Base-by-base conservation (phyloP, 768 basidiomycete genomes). In the Pulveroboletus ravenelii region DNA sequence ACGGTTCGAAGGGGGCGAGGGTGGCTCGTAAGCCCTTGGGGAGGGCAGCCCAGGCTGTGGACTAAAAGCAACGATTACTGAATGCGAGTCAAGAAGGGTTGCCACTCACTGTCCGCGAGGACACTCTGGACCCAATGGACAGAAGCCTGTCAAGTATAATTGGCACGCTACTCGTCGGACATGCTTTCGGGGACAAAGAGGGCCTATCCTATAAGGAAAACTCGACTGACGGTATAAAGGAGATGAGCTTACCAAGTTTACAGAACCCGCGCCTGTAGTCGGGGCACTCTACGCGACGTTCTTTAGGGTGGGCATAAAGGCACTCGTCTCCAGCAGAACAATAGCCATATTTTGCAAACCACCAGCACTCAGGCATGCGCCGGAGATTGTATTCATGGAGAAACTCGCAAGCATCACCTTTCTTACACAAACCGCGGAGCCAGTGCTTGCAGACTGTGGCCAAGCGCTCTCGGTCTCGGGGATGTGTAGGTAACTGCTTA, bases 291-390 rank as follows among this genome's bases (percentile, higher is more conserved):
- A 90, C 82, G 50, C 84, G 80, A 45, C 93, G 79, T 69, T 93
- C 91, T 67, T 93, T 91, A 12, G 92, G 93, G 64, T 95, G 92
- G 14, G 91, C 90, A 67, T 98, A 99, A 58, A 99, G 75, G 67
- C 96, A 99, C 69, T 98, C 94, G 59, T 95, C 93, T 50, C 96
- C 95, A 17, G 93, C 87, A 23, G 91, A 90, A 68, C 20, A 23
- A 23, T 23, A 23, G 20, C 20, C 20, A 23, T 23, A 37, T 69
- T 95, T 96, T 45, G 91, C 91, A 68, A 85, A 97, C 93, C 93
- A 98, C 87, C 93, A 96, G 63, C 96, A 98, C 67, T 97, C 92
- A 6, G 96, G 96, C 94, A 98, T 98, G 53, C 91, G 86, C 52
- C 96, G 75, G 45, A 99, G 78, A 67, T 98, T 96, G 75, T 97